Conservation (phyloP, 345 rosid genomes). For the Jatropha curcas region DNA sequence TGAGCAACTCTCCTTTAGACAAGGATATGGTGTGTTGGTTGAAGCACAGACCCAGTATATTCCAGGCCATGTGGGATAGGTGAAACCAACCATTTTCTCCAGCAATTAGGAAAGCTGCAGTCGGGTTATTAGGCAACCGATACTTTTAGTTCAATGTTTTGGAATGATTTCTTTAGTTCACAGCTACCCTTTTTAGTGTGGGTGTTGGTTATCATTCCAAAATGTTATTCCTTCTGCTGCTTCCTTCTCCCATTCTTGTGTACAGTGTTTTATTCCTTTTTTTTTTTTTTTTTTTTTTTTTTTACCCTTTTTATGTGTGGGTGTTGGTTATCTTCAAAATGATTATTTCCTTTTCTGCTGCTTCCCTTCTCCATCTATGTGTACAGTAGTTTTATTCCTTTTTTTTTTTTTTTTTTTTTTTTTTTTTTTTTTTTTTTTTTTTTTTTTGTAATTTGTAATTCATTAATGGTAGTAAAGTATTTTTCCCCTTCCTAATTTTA, state of each 20-base stretch:
- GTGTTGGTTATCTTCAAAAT: slow-evolving; percentile 49
- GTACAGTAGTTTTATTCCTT: slow-evolving; percentile 45
- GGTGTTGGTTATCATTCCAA: slow-evolving; percentile 52
- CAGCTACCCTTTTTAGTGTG: slow-evolving; percentile 40
- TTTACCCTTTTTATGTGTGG: slow-evolving; percentile 39
- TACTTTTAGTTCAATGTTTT: slow-evolving; percentile 25
- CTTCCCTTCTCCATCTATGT: slow-evolving; percentile 46
- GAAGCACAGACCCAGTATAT: slow-evolving; percentile 68
- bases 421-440: background rate
- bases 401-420: too few species aligned
- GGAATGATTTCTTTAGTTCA: slow-evolving; percentile 44
- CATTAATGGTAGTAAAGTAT: slow-evolving; percentile 31
- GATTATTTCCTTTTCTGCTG: slow-evolving; percentile 8
- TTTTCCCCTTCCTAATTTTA: background rate
- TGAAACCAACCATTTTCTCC: slow-evolving; percentile 22
- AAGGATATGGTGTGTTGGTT: slow-evolving; percentile 92
- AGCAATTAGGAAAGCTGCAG: slow-evolving; percentile 19
- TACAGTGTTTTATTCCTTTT: slow-evolving; percentile 38
- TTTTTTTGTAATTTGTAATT: slow-evolving; percentile 49
- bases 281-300: slow-evolving; percentile 1
- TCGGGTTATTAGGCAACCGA: slow-evolving; percentile 12
- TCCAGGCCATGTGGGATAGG: slow-evolving; percentile 79
- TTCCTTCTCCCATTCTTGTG: slow-evolving; percentile 52
- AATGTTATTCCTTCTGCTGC: slow-evolving; percentile 15
- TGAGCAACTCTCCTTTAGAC: slow-evolving; percentile 54